Evolutionary conservation across 805 yeast genomes (phyloP).

Genomic region (Wickerhamiella shivajii): DNA sequence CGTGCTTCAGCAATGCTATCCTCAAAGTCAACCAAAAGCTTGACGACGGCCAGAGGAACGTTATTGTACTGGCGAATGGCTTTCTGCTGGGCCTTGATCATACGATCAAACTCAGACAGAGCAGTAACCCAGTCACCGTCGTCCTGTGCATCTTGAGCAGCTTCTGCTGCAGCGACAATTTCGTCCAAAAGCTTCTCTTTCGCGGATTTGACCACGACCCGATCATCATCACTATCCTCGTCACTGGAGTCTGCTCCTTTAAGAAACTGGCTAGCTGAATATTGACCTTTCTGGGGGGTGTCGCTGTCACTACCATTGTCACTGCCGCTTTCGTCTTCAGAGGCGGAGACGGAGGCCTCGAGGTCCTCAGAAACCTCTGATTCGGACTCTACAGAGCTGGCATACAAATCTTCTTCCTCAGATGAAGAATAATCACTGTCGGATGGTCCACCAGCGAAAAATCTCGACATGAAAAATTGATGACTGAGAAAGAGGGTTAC

Average conservation of each 20-base stretch:
- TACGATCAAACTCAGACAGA: conserved; percentile 59
- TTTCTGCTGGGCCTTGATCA: conserved; percentile 50
- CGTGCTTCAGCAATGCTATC: conserved; percentile 42
- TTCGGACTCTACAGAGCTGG: conserved; percentile 26
- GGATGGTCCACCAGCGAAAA: conserved; percentile 50
- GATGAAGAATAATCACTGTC: conserved; percentile 47
- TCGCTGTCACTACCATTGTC: conserved; percentile 35
- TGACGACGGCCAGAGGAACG: conserved; percentile 58
- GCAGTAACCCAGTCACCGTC: conserved; percentile 69
- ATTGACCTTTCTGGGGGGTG: conserved; percentile 23
- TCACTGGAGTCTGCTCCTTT: conserved; percentile 32
- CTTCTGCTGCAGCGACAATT: conserved; percentile 48
- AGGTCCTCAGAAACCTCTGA: conserved; percentile 31
- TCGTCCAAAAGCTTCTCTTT: conserved; percentile 88
- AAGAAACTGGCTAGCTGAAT: conserved; percentile 23
- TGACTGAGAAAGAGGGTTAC: background rate
- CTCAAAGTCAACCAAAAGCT: conserved; percentile 56
- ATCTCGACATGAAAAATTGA: conserved; percentile 57
- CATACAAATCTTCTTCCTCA: conserved; percentile 42
- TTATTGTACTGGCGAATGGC: conserved; percentile 63
- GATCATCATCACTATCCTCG: conserved; percentile 54
- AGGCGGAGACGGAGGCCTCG: conserved; percentile 26
- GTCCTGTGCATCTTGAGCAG: conserved; percentile 53
- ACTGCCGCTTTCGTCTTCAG: conserved; percentile 24
- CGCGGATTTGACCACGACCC: conserved; percentile 81